Evolutionary conservation across 306 rosid genomes (phyloP).

Genomic region (Cercis canadensis): DNA sequence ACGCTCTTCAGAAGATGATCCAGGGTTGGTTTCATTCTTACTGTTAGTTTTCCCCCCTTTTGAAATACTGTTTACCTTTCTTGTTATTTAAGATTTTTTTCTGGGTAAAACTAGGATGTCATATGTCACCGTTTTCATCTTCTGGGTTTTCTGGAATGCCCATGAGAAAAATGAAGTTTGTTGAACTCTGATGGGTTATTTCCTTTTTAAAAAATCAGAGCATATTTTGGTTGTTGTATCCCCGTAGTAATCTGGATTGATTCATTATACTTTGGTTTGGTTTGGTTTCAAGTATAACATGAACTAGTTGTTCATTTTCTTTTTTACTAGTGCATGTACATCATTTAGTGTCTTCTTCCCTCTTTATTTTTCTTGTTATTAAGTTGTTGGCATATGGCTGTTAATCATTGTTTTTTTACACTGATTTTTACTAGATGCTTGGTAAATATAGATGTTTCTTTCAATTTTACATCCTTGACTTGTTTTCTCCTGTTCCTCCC

Average conservation of each 20-base stretch:
- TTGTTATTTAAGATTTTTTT: background rate
- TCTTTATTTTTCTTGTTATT: conserved; percentile 2
- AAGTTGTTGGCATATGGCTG: background rate
- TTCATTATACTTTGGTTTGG: too few relatives aligned
- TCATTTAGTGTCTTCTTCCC: conserved; percentile 9
- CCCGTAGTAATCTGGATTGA: too few relatives aligned
- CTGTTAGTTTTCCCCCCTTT: conserved; percentile 15
- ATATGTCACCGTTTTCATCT: background rate
- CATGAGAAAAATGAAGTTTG: too few relatives aligned
- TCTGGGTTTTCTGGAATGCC: background rate
- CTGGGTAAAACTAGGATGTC: conserved; percentile 8
- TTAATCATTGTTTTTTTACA: too few relatives aligned
- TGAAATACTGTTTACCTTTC: too few relatives aligned
- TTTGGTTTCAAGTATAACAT: background rate
- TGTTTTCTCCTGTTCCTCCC: background rate
- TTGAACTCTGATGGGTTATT: background rate
- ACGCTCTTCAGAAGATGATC: conserved; percentile 94
- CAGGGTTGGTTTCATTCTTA: conserved; percentile 60
- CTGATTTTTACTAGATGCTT: background rate
- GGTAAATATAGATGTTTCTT: background rate
- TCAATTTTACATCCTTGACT: background rate
- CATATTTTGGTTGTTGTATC: background rate
- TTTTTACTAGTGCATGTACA: background rate
- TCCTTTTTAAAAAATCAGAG: conserved; percentile 9
- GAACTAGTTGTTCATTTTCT: background rate